Evolutionary conservation across 116 monocot species (phyloP).

Genomic region (Dioscorea cayenensis): DNA sequence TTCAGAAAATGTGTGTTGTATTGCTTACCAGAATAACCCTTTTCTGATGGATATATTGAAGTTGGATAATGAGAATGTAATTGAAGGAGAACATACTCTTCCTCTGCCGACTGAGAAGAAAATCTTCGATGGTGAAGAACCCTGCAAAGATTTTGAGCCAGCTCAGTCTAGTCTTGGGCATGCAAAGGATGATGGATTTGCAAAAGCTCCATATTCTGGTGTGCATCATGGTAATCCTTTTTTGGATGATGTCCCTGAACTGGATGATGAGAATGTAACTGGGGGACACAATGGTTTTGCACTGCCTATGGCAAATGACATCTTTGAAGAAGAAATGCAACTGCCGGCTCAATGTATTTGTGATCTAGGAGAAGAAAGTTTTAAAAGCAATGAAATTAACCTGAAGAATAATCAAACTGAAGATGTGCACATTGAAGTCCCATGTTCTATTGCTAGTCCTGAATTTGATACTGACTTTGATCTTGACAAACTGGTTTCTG

Average conservation of each 20-base stretch:
- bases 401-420: not conserved
- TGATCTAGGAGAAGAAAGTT: not conserved
- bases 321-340: not conserved
- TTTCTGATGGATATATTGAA: too few species aligned
- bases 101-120: too few species aligned
- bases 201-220: not conserved
- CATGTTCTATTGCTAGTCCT: not conserved
- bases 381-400: not conserved
- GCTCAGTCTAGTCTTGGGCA: not conserved
- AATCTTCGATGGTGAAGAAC: too few species aligned
- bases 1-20: too few species aligned
- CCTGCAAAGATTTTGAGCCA: too few species aligned
- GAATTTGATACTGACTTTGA: conserved; percentile 12
- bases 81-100: too few species aligned
- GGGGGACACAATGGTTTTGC: not conserved
- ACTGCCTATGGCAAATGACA: not conserved
- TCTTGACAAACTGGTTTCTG: conserved; percentile 30
- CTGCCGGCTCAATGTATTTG: too few species aligned
- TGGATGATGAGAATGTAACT: not conserved
- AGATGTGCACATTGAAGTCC: conserved; percentile 3
- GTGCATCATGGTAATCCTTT: not conserved
- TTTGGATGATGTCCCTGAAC: not conserved
- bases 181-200: not conserved
- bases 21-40: too few species aligned
- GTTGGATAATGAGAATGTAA: too few species aligned